phyloP scores from a whole-genome alignment of 306 rosid species.

The Hippophae tibetana region DNA sequence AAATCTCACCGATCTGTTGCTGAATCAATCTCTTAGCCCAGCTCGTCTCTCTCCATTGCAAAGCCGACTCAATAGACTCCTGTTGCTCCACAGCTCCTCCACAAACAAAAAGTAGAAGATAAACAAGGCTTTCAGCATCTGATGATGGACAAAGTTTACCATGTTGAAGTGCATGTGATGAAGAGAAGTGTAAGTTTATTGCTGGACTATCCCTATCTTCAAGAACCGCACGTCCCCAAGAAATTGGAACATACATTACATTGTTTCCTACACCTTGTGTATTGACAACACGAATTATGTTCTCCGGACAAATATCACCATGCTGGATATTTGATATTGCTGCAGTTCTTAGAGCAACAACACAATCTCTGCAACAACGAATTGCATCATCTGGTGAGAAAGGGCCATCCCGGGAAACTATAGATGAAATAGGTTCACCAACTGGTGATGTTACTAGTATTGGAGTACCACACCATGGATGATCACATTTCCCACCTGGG shows the following conservation, averaged over 20 bases:
- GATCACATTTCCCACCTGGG: conserved; percentile 77
- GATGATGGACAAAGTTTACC: conserved; percentile 92
- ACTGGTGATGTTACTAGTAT: conserved; percentile 78
- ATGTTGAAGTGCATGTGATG: conserved; percentile 84
- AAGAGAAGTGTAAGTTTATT: conserved; percentile 74
- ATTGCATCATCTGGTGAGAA: conserved; percentile 64
- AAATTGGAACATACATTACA: conserved; percentile 47
- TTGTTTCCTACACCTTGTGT: conserved; percentile 31
- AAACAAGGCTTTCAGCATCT: conserved; percentile 88
- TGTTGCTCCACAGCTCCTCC: conserved; percentile 62
- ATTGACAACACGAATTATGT: conserved; percentile 49
- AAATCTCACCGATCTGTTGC: conserved; percentile 71
- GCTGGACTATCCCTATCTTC: conserved; percentile 92
- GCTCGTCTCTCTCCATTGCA: conserved; percentile 83
- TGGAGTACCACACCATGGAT: conserved; percentile 86
- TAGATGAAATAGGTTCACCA: conserved; percentile 58
- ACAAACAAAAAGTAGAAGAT: conserved; percentile 49
- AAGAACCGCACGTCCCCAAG: conserved; percentile 88
- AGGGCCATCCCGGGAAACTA: conserved; percentile 46
- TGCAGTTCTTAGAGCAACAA: conserved; percentile 68
- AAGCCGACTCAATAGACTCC: conserved; percentile 87
- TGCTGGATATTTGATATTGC: conserved; percentile 66
- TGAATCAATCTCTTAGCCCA: conserved; percentile 70
- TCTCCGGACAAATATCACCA: conserved; percentile 86
- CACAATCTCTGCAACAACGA: conserved; percentile 71